phyloP scores from a whole-genome alignment of 352 stramenopile genomes.

The Phytophthora pini region DNA sequence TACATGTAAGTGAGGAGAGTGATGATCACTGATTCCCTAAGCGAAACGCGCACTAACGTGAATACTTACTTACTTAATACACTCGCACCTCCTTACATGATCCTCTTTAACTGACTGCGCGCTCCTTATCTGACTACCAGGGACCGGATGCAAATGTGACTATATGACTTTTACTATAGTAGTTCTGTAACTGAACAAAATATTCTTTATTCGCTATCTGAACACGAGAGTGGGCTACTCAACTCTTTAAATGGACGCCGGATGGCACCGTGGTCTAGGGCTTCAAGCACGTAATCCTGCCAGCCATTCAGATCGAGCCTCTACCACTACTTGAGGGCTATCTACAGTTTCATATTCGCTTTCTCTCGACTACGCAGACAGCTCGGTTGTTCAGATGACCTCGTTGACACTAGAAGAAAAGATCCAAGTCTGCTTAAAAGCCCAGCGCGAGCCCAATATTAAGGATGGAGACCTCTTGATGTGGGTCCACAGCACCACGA shows the following conservation, averaged over 20 bases:
- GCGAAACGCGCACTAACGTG: too few relatives aligned
- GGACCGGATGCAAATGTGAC: not conserved
- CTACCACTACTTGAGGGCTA: too few relatives aligned
- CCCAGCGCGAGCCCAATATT: not conserved
- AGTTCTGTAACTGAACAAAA: conserved; percentile 11
- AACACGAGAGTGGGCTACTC: not conserved
- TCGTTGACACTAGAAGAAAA: conserved; percentile 9
- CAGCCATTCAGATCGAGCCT: not conserved
- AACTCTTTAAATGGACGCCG: conserved; percentile 11
- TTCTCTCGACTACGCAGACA: not conserved
- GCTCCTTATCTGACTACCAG: conserved; percentile 2
- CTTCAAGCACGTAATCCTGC: not conserved
- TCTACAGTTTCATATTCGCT: not conserved
- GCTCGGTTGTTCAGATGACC: not conserved
- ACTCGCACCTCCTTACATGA: conserved; percentile 2
- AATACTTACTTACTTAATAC: not conserved
- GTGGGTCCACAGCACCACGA: conserved; percentile 1
- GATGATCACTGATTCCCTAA: too few relatives aligned
- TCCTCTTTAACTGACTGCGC: conserved; percentile 2
- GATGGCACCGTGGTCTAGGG: not conserved
- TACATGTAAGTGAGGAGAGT: not conserved
- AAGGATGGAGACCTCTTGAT: conserved; percentile 7
- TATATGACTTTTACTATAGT: conserved; percentile 10
- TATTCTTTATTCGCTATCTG: conserved; percentile 10
- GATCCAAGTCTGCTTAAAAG: conserved; percentile 1